Evolutionary conservation across 208 protist species (phyloP).

Genomic region (Trichomonas vaginalis): DNA sequence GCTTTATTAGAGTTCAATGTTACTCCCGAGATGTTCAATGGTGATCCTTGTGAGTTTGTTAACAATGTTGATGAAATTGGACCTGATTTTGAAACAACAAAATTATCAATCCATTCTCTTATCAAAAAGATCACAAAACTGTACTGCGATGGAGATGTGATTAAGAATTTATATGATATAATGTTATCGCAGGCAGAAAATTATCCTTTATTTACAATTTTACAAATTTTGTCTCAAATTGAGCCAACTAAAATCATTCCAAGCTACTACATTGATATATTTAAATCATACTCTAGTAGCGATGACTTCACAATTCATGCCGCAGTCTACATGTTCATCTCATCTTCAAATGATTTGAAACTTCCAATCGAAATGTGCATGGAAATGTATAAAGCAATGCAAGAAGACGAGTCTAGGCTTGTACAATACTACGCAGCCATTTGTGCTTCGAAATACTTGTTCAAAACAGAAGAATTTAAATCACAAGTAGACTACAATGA

Average conservation of each 20-base stretch:
- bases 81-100: not conserved
- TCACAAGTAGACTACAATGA: not conserved
- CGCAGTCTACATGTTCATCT: not conserved
- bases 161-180: not conserved
- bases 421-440: not conserved
- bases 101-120: not conserved
- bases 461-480: not conserved
- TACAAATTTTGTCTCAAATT: not conserved
- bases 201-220: not conserved
- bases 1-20: not conserved
- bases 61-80: not conserved
- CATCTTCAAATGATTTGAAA: not conserved
- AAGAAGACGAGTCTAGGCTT: not conserved
- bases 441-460: not conserved
- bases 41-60: not conserved
- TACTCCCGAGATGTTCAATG: not conserved
- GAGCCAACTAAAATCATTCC: not conserved
- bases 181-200: not conserved
- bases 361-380: not conserved
- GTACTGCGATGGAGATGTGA: not conserved
- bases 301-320: not conserved
- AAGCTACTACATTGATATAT: not conserved
- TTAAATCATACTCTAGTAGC: not conserved
- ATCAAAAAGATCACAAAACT: not conserved
- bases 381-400: not conserved